These are phyloP conservation scores for Starmerella asiatica DNA, from an alignment of 805 yeast species.

Conservation along the genomic window DNA sequence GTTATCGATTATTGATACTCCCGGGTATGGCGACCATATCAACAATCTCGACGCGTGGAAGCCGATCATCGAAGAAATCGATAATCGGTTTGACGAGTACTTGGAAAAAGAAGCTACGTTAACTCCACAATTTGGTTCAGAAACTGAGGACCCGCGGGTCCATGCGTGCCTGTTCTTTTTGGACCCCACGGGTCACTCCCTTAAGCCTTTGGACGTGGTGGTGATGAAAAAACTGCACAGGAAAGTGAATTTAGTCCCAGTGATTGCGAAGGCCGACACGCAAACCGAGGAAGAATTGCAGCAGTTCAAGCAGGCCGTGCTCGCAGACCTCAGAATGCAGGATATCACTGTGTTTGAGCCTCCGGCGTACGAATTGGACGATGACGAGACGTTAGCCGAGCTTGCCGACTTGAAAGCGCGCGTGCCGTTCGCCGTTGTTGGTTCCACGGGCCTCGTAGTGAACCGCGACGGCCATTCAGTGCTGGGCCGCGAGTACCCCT, in stretches of 20 bases:
- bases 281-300: slow-evolving; percentile 73
- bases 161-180: slow-evolving; percentile 90
- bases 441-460: slow-evolving; percentile 60
- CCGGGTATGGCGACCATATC: slow-evolving; percentile 87
- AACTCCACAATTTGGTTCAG: slow-evolving; percentile 50
- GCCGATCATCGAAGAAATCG: slow-evolving; percentile 83
- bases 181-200: slow-evolving; percentile 92
- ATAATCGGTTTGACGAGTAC: slow-evolving; percentile 70
- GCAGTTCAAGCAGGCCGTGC: slow-evolving; percentile 61
- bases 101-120: slow-evolving; percentile 81
- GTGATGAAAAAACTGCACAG: slow-evolving; percentile 79
- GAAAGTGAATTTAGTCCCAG: slow-evolving; percentile 86
- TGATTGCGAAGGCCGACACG: slow-evolving; percentile 90
- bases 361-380: slow-evolving; percentile 63
- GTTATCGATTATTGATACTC: slow-evolving; percentile 74
- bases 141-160: slow-evolving; percentile 62
- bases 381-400: slow-evolving; percentile 61
- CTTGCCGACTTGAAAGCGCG: slow-evolving; percentile 53
- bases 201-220: slow-evolving; percentile 76
- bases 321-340: slow-evolving; percentile 62
- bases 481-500: slow-evolving; percentile 88
- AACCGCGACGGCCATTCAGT: slow-evolving; percentile 63
- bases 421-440: slow-evolving; percentile 89
- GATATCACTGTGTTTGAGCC: slow-evolving; percentile 69
- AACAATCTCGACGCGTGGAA: slow-evolving; percentile 72